Base-by-base conservation (phyloP, 352 stramenopile species). In the Globisporangium orthogonon region DNA sequence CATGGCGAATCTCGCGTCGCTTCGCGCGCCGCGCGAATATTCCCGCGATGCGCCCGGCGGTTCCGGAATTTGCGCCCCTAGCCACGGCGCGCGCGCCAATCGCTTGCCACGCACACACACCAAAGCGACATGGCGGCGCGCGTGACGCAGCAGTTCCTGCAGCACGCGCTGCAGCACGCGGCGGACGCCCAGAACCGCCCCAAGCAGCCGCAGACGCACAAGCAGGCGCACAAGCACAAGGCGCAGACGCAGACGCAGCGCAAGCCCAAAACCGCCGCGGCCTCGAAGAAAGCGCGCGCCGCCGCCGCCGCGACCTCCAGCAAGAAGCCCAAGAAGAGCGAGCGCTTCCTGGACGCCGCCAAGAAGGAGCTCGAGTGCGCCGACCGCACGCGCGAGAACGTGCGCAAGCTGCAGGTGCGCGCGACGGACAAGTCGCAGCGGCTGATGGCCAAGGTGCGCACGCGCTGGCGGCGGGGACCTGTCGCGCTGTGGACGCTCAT, bases 101-200 rank as follows among this genome's bases (percentile, higher is more conserved):
- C 23, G 23, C 23, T 23, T 0, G 23, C 23, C 23, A 23, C 23
- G 23, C 23, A 23, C 23, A 23, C 23, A 23, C 23, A 37, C 14
- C 9, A 60, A 53, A n/a, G 14, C 11, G 59, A 63, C 14, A 89
- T 89, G 79, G 69, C 79, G 43, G 61, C 79, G 0, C 76, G 76
- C 47, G 67, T 89, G 56, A 89, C 79, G 44, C 87, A 89, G 70
- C 71, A 86, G 50, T 87, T 89, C 67, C 70, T 89, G 58, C 71
- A 85, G 63, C 76, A 83, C 61, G 79, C 70, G 57, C 64, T 72
- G 56, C 49, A 60, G 23, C 23, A 23, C 23, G 23, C 23, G 23
- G 23, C 23, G 23, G 23, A 23, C 23, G 23, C 23, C 23, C 23
- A 23, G 23, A 23, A 23, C 23, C 23, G 23, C 23, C 23, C 23